Evolutionary conservation across 352 stramenopile genomes (phyloP).

Genomic region (Globisporangium polare): DNA sequence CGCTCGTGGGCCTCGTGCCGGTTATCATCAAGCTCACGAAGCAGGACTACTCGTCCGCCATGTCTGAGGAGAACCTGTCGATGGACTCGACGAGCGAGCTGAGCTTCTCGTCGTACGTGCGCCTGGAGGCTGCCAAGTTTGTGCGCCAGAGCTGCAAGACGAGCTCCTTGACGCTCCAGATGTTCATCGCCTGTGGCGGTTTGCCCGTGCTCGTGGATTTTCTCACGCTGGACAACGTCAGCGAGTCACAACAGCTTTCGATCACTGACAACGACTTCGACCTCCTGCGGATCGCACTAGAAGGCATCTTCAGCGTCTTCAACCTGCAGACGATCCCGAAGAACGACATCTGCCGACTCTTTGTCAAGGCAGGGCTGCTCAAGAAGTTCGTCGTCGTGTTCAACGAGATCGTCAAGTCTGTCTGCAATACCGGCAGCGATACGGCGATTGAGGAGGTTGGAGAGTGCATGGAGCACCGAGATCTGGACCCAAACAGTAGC

Average conservation of each 20-base stretch:
- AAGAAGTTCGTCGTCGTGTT: constrained; percentile 88
- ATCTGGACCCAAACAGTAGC: constrained; percentile 3
- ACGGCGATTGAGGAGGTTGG: constrained; percentile 4
- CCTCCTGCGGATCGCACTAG: constrained; percentile 79
- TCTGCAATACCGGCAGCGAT: constrained; percentile 18
- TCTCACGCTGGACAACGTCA: constrained; percentile 37
- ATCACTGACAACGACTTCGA: constrained; percentile 40
- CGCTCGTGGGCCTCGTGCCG: constrained; percentile 86
- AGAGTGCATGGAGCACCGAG: constrained; percentile 1
- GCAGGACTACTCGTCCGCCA: constrained; percentile 26
- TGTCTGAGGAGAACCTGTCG: constrained; percentile 13
- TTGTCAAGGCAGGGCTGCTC: constrained; percentile 90
- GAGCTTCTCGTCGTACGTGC: constrained; percentile 50
- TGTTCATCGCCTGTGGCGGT: constrained; percentile 91
- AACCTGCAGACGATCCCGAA: constrained; percentile 89
- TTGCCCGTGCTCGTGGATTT: constrained; percentile 86
- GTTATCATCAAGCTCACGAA: constrained; percentile 89
- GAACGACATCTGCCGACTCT: constrained; percentile 93
- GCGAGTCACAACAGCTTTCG: constrained; percentile 1
- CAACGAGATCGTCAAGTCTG: constrained; percentile 55
- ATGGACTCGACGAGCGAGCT: constrained; percentile 18
- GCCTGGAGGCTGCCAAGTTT: constrained; percentile 86
- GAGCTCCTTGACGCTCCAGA: constrained; percentile 87
- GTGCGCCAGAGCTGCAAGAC: constrained; percentile 87
- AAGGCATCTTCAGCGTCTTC: constrained; percentile 91